Conservation (phyloP, 371 early-diverging fungal species). For the Apophysomyces sp. region DNA sequence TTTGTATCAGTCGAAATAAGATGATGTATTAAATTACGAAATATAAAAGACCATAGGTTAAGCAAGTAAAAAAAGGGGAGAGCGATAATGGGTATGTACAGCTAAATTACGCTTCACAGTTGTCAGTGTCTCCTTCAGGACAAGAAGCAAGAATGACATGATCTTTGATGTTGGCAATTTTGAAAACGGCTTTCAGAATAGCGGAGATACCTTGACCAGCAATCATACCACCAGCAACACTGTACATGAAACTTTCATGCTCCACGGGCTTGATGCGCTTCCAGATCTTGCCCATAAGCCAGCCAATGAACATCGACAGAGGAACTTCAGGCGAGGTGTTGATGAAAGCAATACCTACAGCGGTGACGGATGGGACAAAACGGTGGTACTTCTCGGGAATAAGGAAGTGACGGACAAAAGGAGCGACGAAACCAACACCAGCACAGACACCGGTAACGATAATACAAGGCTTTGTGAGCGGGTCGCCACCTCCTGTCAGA, state of each 20-base stretch:
- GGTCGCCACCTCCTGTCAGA: conserved; percentile 50
- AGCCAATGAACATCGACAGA: conserved; percentile 64
- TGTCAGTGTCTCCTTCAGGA: conserved; percentile 22
- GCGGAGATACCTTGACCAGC: conserved; percentile 78
- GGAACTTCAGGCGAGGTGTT: conserved; percentile 59
- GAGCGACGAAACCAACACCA: conserved; percentile 44
- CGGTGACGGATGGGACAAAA: conserved; percentile 61
- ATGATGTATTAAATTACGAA: neutral
- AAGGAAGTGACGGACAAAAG: conserved; percentile 51
- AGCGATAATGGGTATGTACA: neutral
- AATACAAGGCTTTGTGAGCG: conserved; percentile 42
- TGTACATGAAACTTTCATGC: conserved; percentile 55
- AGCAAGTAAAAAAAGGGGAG: neutral
- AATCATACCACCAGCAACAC: conserved; percentile 70
- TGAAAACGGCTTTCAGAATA: conserved; percentile 59
- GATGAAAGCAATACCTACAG: conserved; percentile 73
- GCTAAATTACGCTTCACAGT: conserved; percentile 15
- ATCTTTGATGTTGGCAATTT: conserved; percentile 32
- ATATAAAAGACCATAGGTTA: neutral
- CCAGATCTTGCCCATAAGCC: conserved; percentile 59
- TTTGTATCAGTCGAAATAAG: too few species aligned
- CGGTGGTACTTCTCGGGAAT: conserved; percentile 54
- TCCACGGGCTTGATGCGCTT: conserved; percentile 24
- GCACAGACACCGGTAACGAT: conserved; percentile 52
- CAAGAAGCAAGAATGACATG: conserved; percentile 33